A percentile compares a stretch with the other conserved stretches of the same genome.
phyloP scores from a whole-genome alignment of 2,329 filamentous ascomycete species.

The Diatrype stigma region DNA sequence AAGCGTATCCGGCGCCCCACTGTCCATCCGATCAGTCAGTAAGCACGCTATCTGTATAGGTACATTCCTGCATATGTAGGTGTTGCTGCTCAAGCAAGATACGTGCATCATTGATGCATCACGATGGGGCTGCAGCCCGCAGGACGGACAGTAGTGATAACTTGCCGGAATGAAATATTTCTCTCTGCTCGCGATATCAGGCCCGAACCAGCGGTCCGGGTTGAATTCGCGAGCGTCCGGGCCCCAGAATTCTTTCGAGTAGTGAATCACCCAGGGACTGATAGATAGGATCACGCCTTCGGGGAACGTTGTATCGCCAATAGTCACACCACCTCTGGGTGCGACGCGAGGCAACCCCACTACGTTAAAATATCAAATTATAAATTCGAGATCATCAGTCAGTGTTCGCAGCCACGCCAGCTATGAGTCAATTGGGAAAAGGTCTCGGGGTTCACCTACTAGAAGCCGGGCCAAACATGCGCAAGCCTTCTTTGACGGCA shows the following conservation, averaged over 20 bases:
- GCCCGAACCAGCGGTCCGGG: conserved; percentile 8
- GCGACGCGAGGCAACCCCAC: conserved; percentile 8
- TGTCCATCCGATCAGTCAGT: neutral
- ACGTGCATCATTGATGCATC: too few species aligned
- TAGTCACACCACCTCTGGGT: conserved; percentile 8
- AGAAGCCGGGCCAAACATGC: conserved; percentile 17
- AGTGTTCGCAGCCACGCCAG: too few species aligned
- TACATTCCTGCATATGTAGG: too few species aligned
- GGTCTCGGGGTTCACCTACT: neutral
- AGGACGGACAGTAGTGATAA: too few species aligned
- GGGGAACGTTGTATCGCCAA: conserved; percentile 7
- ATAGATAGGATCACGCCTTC: conserved; percentile 6
- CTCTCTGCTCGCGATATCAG: conserved; percentile 1
- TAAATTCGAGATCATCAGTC: neutral
- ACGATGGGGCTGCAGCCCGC: too few species aligned
- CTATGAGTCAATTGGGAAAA: too few species aligned
- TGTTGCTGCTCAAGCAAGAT: too few species aligned
- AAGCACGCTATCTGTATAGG: too few species aligned
- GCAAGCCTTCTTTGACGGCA: conserved; percentile 21
- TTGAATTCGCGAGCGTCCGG: conserved; percentile 7
- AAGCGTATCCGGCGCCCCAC: conserved; percentile 10
- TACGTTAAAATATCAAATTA: neutral
- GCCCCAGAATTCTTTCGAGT: conserved; percentile 6
- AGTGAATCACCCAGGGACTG: conserved; percentile 5
- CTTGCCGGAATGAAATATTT: conserved; percentile 8